Base-by-base conservation (phyloP, 2,329 filamentous ascomycete species). In the Epichloe festucae region DNA sequence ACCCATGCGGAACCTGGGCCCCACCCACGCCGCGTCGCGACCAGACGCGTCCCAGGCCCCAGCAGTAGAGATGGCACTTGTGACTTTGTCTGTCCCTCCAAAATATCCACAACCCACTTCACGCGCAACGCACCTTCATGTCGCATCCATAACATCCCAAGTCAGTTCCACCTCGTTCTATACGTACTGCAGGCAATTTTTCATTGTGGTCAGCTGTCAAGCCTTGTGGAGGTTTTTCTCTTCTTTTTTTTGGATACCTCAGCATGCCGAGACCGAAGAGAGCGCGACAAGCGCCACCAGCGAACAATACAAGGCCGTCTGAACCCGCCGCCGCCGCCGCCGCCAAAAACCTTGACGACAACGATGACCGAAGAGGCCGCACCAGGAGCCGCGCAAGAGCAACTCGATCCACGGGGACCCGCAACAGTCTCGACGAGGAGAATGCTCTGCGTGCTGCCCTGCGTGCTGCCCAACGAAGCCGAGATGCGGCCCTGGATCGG, bases 401-500 rank as follows among this genome's bases (percentile, higher is more conserved):
- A 36, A 57, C 52, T 17, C 58, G 54, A 40, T 52, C 56, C 15
- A 12, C 21, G 36, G 46, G 40, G 5, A 15, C 58, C 19, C 58
- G 53, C 2, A 48, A 57, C 8, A 61, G 53, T 45, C 52, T 56
- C 3, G 51, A 55, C 27, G 61, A 67, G 12, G 54, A 65, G 17
- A 59, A 62, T 41, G 57, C 62, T 10, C 49, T 64, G 34, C 56
- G 53, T 12, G 52, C 59, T 4, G 60, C 64, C 2, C 49, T 64
- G 34, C 56, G 53, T 12, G 52, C 59, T 4, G 60, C 64, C 2
- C 60, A 55, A n/a, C 56, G 52, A 39, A 62, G 60, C 45, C 65
- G 65, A 45, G 67, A 73, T 55, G 62, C 62, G 3, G 69, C 70
- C 5, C 60, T 72, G 43, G 60, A 65, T 27, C 58, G 62, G 10